These are phyloP conservation scores for Arthrobotrys musiformis DNA, from an alignment of 2,329 filamentous ascomycete species.

Conservation along the genomic window DNA sequence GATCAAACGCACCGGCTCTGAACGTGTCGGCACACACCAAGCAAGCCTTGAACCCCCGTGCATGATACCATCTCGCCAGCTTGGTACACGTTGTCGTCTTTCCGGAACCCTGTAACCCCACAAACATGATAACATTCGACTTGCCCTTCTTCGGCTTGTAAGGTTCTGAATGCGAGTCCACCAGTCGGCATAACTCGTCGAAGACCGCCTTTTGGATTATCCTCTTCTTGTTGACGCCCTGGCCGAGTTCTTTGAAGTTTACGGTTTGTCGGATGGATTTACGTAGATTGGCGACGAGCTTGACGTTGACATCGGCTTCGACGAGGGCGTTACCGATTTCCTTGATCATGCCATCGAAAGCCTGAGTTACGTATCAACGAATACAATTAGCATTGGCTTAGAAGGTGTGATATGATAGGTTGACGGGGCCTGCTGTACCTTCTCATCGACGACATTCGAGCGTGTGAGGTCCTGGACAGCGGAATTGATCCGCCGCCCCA, in stretches of 20 bases:
- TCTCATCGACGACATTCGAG: slow-evolving; percentile 93
- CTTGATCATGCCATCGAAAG: slow-evolving; percentile 97
- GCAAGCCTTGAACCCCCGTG: slow-evolving; percentile 89
- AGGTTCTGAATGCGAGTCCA: slow-evolving; percentile 92
- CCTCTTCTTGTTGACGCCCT: slow-evolving; percentile 96
- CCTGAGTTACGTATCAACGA: slow-evolving; percentile 66
- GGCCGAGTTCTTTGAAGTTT: slow-evolving; percentile 92
- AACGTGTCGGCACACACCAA: slow-evolving; percentile 98
- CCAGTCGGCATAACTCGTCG: slow-evolving; percentile 93
- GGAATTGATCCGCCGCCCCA: slow-evolving; percentile 97
- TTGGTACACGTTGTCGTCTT: slow-evolving; percentile 99
- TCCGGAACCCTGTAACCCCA: slow-evolving; percentile 94
- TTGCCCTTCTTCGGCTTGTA: slow-evolving; percentile 98
- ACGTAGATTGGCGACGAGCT: slow-evolving; percentile 87
- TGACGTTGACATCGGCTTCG: slow-evolving; percentile 96
- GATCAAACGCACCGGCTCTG: slow-evolving; percentile 96
- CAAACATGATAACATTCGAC: slow-evolving; percentile 98
- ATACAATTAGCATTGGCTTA: slow-evolving; percentile 8
- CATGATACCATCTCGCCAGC: slow-evolving; percentile 92
- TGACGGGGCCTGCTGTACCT: slow-evolving; percentile 70
- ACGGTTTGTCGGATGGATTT: slow-evolving; percentile 91
- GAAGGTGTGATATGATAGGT: slow-evolving; percentile 30
- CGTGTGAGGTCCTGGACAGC: slow-evolving; percentile 93
- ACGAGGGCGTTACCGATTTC: slow-evolving; percentile 95
- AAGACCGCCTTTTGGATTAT: slow-evolving; percentile 98